Conservation (phyloP, 176 grass and related monocot genomes). For the Pharus latifolius region DNA sequence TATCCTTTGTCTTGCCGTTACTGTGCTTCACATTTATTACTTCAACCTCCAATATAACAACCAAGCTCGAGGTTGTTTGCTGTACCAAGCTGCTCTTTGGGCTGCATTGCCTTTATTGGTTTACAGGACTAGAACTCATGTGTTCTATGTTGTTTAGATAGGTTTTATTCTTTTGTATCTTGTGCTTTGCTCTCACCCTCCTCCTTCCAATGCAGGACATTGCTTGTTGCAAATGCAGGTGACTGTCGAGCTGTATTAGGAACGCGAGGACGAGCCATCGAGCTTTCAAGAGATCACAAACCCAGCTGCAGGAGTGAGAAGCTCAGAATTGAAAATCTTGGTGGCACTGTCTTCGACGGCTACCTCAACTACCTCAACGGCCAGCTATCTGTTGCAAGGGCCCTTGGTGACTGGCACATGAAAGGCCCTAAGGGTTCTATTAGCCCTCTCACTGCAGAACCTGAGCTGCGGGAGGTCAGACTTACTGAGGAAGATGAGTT, state of each 20-base stretch:
- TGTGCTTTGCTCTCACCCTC: constrained; percentile 10
- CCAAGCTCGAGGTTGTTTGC: constrained; percentile 9
- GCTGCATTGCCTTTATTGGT: neutral
- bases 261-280: constrained; percentile 74
- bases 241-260: constrained; percentile 87
- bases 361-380: constrained; percentile 95
- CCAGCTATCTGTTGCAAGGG: constrained; percentile 81
- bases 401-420: constrained; percentile 90
- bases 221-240: constrained; percentile 80
- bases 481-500: constrained; percentile 90
- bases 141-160: constrained; percentile 3
- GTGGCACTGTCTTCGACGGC: constrained; percentile 65
- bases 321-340: constrained; percentile 78
- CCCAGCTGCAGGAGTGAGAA: constrained; percentile 61
- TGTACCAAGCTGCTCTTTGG: constrained; percentile 15
- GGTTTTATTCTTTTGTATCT: constrained; percentile 2
- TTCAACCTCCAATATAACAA: constrained; percentile 4
- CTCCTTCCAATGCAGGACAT: constrained; percentile 50
- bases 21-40: constrained; percentile 25
- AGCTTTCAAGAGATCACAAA: constrained; percentile 82
- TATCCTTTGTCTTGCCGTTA: neutral
- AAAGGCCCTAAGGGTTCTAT: constrained; percentile 70
- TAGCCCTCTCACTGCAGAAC: constrained; percentile 65
- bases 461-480: constrained; percentile 62
- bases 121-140: neutral